Base-by-base conservation (phyloP, 2,329 filamentous ascomycete genomes). In the Neopestalotiopsis sp. region DNA sequence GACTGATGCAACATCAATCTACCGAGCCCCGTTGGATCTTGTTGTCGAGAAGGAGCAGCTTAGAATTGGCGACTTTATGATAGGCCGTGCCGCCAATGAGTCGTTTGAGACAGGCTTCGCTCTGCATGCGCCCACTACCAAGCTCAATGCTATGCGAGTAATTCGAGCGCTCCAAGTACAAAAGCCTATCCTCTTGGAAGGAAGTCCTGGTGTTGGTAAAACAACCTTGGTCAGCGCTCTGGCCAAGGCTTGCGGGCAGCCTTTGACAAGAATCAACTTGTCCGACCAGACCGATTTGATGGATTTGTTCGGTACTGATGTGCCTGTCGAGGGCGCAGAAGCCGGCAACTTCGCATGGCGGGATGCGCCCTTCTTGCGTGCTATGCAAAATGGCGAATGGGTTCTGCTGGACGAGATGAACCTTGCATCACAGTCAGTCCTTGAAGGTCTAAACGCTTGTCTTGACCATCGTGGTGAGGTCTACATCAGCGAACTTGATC, bases 351-450 rank as follows among this genome's bases (percentile, higher is more conserved):
- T 99, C 77, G 92, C 93, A 1, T 99, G 96, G 96, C 90, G 94
- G 73, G 95, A 99, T 79, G 96, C 95, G 0, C 95, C 96, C 0
- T 98, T 99, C 78, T 84, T 99, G 24, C 93, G 94, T 77, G 96
- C 96, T 0, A 98, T 99, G 95, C 96, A 98, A 78, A 92, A 90
- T 69, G 96, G 96, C 34, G 93, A 97, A 74, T 99, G 96, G 96
- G 96, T 99, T 12, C 85, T 99, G 34, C 87, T 99, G 0, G 96
- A 99, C 76, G 96, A 99, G 83, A 99, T 99, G 96, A 99, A 99
- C 76, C 83, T 99, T 71, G 96, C 97, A 1, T 98, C 95, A 0
- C 96, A 99, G 78, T 97, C 95, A 4, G 95, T 99, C 1, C 88
- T 99, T 1, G 96, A 99, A 82, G 97, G 96, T 71, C 84, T 99